Conservation (phyloP, 768 basidiomycete species). For the Mycena haematopus region DNA sequence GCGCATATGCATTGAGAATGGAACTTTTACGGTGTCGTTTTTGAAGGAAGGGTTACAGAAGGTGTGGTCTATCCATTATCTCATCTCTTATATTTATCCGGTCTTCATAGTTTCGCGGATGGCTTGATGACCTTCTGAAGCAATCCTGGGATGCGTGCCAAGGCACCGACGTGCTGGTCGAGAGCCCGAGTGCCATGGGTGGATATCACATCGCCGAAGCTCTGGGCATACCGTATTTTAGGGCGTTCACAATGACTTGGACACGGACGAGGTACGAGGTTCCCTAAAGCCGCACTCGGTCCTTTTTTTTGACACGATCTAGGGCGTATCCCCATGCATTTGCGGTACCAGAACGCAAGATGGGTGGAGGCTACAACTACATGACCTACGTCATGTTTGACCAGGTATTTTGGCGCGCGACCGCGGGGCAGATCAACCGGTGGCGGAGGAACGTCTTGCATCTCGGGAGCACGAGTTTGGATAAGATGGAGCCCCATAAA, state of each 20-base stretch:
- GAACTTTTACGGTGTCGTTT: slow-evolving; percentile 95
- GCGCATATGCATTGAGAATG: slow-evolving; percentile 98
- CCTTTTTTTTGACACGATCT: slow-evolving; percentile 3
- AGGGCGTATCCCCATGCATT: slow-evolving; percentile 98
- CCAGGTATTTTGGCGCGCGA: slow-evolving; percentile 97
- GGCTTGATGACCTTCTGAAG: slow-evolving; percentile 94
- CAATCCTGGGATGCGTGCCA: slow-evolving; percentile 98
- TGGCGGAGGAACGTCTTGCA: slow-evolving; percentile 84
- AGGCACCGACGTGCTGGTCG: slow-evolving; percentile 89
- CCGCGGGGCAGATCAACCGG: slow-evolving; percentile 91
- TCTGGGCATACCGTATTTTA: slow-evolving; percentile 89
- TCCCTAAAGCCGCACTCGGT: slow-evolving; percentile 12
- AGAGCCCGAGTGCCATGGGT: slow-evolving; percentile 97
- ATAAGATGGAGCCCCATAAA: slow-evolving; percentile 97
- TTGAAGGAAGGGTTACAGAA: slow-evolving; percentile 89
- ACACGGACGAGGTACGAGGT: slow-evolving; percentile 76
- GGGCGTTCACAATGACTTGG: slow-evolving; percentile 99
- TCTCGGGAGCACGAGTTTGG: slow-evolving; percentile 83
- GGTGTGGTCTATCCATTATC: slow-evolving; percentile 47
- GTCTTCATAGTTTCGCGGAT: slow-evolving; percentile 83
- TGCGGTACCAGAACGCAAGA: slow-evolving; percentile 96
- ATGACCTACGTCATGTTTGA: slow-evolving; percentile 99
- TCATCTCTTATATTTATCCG: slow-evolving; percentile 12
- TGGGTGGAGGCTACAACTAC: slow-evolving; percentile 98
- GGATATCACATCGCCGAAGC: slow-evolving; percentile 98